A percentile compares a stretch with the other conserved stretches of the same genome.
phyloP scores from a whole-genome alignment of 2,329 filamentous ascomycete species.

The Ophiostoma quercus region DNA sequence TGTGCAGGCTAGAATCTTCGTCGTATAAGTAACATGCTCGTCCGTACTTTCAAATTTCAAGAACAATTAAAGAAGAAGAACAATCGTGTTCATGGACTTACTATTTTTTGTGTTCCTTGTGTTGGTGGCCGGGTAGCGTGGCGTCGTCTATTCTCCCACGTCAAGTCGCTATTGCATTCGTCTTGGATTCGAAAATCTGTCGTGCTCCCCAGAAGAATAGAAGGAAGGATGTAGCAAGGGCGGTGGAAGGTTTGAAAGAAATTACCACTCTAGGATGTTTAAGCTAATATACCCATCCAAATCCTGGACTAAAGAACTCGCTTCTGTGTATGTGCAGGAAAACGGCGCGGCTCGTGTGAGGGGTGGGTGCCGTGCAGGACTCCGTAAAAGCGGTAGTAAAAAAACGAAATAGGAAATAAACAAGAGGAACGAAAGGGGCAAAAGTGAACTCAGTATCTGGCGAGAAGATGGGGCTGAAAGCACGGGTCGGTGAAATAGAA shows the following conservation, averaged over 20 bases:
- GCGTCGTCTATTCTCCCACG: background rate
- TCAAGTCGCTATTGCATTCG: background rate
- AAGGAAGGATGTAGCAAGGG: background rate
- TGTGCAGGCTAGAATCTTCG: background rate
- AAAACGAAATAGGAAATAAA: constrained; percentile 4
- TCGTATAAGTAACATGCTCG: background rate
- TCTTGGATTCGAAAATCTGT: background rate
- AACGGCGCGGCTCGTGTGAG: constrained; percentile 10
- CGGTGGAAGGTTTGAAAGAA: constrained; percentile 13
- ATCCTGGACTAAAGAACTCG: background rate
- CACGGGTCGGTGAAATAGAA: background rate
- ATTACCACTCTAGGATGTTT: constrained; percentile 16
- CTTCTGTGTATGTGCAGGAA: constrained; percentile 4
- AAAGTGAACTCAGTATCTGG: background rate
- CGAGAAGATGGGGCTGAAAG: constrained; percentile 8
- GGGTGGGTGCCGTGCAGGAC: constrained; percentile 3
- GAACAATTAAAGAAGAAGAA: too few species aligned
- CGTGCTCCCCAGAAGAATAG: background rate
- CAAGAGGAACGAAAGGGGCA: background rate
- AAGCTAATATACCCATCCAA: constrained; percentile 6
- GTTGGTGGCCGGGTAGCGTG: background rate
- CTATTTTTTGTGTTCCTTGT: background rate
- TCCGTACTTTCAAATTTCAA: background rate
- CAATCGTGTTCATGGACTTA: background rate
- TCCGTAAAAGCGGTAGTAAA: constrained; percentile 6